A percentile compares a stretch with the other conserved stretches of the same genome.
Evolutionary conservation across 192 early-diverging fungal genomes (phyloP).

Genomic region (Chytriomyces hyalinus): DNA sequence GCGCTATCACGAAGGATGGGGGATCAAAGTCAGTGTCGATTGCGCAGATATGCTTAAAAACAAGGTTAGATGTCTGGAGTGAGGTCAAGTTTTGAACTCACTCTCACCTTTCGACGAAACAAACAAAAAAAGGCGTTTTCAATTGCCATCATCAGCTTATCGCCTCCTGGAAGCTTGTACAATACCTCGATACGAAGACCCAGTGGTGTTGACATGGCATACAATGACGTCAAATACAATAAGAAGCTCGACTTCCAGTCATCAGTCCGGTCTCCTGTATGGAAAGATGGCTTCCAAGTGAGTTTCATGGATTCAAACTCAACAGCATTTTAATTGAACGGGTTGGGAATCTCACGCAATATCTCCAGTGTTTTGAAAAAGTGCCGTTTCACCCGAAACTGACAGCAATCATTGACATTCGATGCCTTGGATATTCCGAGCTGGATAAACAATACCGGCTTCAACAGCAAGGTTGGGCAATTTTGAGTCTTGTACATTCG

Average conservation of each 20-base stretch:
- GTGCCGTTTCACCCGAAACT: neutral
- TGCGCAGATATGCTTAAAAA: conserved; percentile 7
- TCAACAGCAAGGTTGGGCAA: conserved; percentile 15
- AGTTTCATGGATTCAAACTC: neutral
- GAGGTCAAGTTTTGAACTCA: neutral
- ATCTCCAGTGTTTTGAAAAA: conserved; percentile 16
- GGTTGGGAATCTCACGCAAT: too few species aligned
- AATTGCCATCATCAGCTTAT: conserved; percentile 23
- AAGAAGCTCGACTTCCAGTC: conserved; percentile 16
- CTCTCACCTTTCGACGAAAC: neutral
- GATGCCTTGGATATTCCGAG: conserved; percentile 20
- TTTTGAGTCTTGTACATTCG: conserved; percentile 2
- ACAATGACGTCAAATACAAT: conserved; percentile 17
- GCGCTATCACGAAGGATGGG: conserved; percentile 12
- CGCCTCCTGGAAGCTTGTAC: conserved; percentile 14
- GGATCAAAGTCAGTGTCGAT: conserved; percentile 16
- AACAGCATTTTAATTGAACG: neutral
- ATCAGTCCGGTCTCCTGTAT: neutral
- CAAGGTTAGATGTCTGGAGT: neutral
- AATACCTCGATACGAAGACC: neutral
- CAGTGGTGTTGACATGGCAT: neutral
- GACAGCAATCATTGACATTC: conserved; percentile 17
- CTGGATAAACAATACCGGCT: conserved; percentile 19
- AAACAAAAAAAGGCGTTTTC: conserved; percentile 6
- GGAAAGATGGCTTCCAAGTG: conserved; percentile 14